Base-by-base conservation (phyloP, 495 filamentous ascomycete species). In the Parachaetomium inaequale region DNA sequence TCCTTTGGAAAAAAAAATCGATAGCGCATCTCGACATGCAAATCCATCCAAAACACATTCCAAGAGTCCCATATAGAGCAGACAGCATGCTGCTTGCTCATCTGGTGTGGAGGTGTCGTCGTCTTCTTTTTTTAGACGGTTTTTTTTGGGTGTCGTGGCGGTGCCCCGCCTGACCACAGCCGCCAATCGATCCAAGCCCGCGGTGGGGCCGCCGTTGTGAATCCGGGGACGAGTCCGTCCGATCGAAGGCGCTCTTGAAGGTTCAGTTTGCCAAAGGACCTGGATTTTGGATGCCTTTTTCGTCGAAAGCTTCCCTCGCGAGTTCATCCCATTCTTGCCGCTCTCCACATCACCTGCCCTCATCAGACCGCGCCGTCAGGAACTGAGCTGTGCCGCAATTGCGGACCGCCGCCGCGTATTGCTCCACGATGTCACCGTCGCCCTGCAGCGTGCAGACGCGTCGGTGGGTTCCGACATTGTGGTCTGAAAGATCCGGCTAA, bases 71-170 rank as follows among this genome's bases (percentile, higher is more conserved):
- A 23, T 28, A 1, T 12, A 2, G 46, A 26, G 28, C 26, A 29
- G 36, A 40, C 12, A 40, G 14, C 36, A 40, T 5, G 50, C 50
- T 53, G 29, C 19, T 8, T 34, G 14, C 7, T 52, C 2, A 2
- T 53, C n/a, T 34, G 23, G 19, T 23, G 17, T 53, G 8, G 26
- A 31, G 14, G 47, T 28, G 46, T 36, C n/a, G n/a, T 32, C 7
- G 51, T 53, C 50, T 8, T 36, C 52, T 55, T 55, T 55, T 55
- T 55, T 55, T 55, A 55, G 52, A 38, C 34, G 31, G 31, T 19
- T 36, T 54, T n/a, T 15, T 17, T 55, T 7, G 11, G 7, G 15
- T 5, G 42, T 17, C 19, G 52, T 40, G 52, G 52, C 52, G 34
- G 52, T 40, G 52, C 52, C 52, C 52, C 32, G 19, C 54, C 32